Base-by-base conservation (phyloP, 208 protist species). In the Trypanosoma brucei region DNA sequence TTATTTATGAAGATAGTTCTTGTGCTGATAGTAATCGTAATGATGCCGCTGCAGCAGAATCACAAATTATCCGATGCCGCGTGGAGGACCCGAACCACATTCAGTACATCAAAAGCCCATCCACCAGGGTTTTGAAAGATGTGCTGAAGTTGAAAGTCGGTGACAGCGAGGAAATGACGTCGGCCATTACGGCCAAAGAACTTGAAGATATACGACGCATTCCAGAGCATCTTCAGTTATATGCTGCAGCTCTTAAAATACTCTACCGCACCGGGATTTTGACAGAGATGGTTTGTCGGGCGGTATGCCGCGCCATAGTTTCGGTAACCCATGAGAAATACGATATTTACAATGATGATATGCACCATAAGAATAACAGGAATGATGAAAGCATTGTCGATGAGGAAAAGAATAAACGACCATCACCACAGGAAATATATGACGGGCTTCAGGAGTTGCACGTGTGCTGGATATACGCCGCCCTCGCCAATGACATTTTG, bases 121-220 rank as follows among this genome's bases (percentile, higher is more conserved):
- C 14, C n/a, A 34, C 45, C 37, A 34, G 58, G 13, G 5, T 39
- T 38, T 5, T 31, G 45, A 54, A 4, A 40, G 3, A 13, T 13
- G 14, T 57, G n/a, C 39, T 65, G 30, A 55, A n/a, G 30, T 35
- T 65, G 14, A 57, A 46, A 33, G 35, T 5, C 34, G 5, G 2
- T 13, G 36, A 46, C 14, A 49, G 31, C 1, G 40, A 14, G 6
- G 44, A 55, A 30, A 34, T 49, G 22, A 22, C 22, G 22, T 22
- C 22, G 13, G 4, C 13, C 30, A 46, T 67, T 11, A 48, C 11
- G 14, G 11, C 40, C 8, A 13, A 34, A 30, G 22, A 52, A 13
- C 49, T 59, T 1, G 62, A 67, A 9, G 9, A 40, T 13, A 45
- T 67, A 30, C 36, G 51, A 40, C 39, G 30, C 14, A 34, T 67